Evolutionary conservation across 768 basidiomycete species (phyloP), one percentile per base, ranked within the genome.

Genomic region (Stropharia rugosoannulata): DNA sequence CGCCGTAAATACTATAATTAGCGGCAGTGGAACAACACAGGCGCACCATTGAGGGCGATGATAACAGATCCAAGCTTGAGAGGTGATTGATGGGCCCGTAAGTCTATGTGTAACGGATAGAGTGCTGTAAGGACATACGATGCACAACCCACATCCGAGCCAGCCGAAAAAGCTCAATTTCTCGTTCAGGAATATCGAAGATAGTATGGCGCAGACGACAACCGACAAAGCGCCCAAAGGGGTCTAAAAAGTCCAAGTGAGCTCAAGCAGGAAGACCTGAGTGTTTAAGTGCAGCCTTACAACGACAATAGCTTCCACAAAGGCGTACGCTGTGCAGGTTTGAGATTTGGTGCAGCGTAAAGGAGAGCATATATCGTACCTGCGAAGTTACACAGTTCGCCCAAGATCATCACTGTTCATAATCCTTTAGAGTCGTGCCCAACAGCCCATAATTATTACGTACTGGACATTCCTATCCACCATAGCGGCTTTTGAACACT

Each of bases 201-300:
- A 95, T 15, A 98, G 75, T 35, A 96, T 89, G 48, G 95, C 95
- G 69, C 88, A 96, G 60, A 98, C 80, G 61, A 99, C 97, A 62
- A 99, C 97, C 16, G 94, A 95, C 52, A 99, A 82, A 7, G 96
- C 95, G 40, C 96, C 96, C 63, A 99, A 83, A 2, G 96, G 97
- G 38, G 96, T 98, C 86, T 90, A 59, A 54, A 18, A 12, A 47
- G 56, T 49, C 54, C 47, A 43, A 43, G 13, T 45, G 47, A 54
- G 43, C 35, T 13, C 37, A 5, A 25, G 40, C 10, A 36, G 13
- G 48, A 16, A 41, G 37, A 1, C 6, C 38, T 15, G 47, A n/a
- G 15, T 38, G 16, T 18, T 25, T 16, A 46, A 10, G 36, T 25
- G 5, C 10, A 38, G 38, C 79, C 86, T 59, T 69, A 92, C 89